Evolutionary conservation across 2,329 filamentous ascomycete species (phyloP).

Genomic region (Colletotrichum salicis): DNA sequence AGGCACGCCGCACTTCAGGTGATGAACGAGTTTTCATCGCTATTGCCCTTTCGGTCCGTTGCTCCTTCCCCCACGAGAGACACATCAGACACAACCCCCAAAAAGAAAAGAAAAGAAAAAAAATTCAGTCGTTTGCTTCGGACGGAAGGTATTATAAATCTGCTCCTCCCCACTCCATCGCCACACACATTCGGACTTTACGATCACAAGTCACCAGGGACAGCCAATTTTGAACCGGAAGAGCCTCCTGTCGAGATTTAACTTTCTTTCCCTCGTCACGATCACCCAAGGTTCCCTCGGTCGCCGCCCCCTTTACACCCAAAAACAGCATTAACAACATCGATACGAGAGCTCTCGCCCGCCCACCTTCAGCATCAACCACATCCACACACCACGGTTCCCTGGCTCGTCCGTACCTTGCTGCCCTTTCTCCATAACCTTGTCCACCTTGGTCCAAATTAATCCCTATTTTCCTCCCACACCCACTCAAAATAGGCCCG

Average conservation of each 20-base stretch:
- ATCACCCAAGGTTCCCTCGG: background rate
- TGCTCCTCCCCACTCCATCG: conserved; percentile 10
- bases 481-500: conserved; percentile 5
- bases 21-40: background rate
- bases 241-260: background rate
- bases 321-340: background rate
- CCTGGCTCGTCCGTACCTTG: background rate
- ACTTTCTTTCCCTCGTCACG: background rate
- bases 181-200: background rate
- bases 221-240: background rate
- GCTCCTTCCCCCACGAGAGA: conserved; percentile 1
- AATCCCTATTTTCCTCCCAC: background rate
- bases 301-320: background rate
- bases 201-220: conserved; percentile 1
- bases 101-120: background rate
- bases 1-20: background rate
- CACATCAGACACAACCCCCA: background rate
- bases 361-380: background rate
- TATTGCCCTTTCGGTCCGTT: background rate
- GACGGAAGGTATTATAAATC: conserved; percentile 17
- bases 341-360: background rate
- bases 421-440: conserved; percentile 7
- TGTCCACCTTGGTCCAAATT: background rate
- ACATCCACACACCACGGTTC: background rate
- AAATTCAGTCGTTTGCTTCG: background rate